Percentiles rank a stretch among this genome's conserved stretches.
Conservation (phyloP, 148 eudicot species). For the Rhododendron vialii region DNA sequence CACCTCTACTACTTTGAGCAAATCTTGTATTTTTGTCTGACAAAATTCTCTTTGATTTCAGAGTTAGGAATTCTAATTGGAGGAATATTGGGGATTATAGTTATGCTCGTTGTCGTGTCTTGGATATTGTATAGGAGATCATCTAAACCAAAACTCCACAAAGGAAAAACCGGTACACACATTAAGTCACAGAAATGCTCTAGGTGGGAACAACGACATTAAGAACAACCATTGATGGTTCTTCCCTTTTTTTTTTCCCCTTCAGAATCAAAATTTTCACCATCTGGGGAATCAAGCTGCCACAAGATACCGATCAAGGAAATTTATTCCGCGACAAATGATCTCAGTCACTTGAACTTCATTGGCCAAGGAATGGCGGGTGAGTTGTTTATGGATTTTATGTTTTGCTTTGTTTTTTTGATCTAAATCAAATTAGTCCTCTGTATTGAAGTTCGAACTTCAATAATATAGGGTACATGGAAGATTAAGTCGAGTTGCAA, state of each 20-base stretch:
- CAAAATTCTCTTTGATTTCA: constrained; percentile 15
- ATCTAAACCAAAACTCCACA: neutral
- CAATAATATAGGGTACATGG: too few species aligned
- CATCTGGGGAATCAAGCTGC: constrained; percentile 10
- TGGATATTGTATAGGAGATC: constrained; percentile 18
- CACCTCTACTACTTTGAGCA: neutral
- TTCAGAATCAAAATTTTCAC: constrained; percentile 16
- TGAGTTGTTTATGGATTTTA: neutral
- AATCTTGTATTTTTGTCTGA: neutral
- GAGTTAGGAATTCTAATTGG: constrained; percentile 33
- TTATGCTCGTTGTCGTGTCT: constrained; percentile 11
- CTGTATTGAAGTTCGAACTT: too few species aligned
- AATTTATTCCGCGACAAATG: constrained; percentile 33
- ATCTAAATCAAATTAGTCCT: neutral
- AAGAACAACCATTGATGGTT: neutral
- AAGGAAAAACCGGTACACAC: constrained; percentile 13
- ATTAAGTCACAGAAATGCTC: neutral
- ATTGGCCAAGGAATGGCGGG: constrained; percentile 58
- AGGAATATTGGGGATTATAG: constrained; percentile 17
- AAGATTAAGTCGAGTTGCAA: too few species aligned
- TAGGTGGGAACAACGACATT: neutral
- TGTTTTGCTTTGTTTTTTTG: too few species aligned
- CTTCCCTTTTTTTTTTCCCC: neutral
- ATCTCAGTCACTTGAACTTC: constrained; percentile 35
- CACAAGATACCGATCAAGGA: constrained; percentile 27